Percentiles rank a stretch among this genome's conserved stretches.
phyloP scores from a whole-genome alignment of 2,329 filamentous ascomycete species.

The Alternaria infectoria region DNA sequence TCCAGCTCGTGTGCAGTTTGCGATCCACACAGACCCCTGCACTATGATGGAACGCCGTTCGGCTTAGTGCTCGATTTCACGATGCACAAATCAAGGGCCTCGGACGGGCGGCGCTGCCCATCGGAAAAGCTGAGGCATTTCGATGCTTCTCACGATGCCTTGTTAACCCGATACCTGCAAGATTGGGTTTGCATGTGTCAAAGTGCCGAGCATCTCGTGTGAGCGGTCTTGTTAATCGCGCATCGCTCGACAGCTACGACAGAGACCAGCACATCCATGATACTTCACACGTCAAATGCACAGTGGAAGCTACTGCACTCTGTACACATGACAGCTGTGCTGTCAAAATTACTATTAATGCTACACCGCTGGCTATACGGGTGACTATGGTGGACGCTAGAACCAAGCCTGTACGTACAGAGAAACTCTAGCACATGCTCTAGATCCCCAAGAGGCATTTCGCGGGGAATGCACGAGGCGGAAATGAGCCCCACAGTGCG shows the following conservation, averaged over 20 bases:
- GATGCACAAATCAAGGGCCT: conserved; percentile 22
- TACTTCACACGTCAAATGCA: background rate
- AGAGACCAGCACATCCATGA: background rate
- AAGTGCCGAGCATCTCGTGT: conserved; percentile 15
- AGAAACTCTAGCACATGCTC: conserved; percentile 15
- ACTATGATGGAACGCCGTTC: conserved; percentile 14
- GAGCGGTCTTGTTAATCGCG: conserved; percentile 10
- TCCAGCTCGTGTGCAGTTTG: conserved; percentile 32
- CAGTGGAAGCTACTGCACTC: background rate
- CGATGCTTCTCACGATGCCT: conserved; percentile 7
- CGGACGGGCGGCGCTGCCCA: conserved; percentile 31
- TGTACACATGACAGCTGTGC: background rate
- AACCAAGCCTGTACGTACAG: conserved; percentile 5
- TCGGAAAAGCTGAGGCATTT: conserved; percentile 36
- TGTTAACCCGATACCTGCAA: conserved; percentile 1
- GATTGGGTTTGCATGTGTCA: conserved; percentile 7
- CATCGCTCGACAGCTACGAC: background rate
- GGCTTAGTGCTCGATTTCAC: conserved; percentile 11
- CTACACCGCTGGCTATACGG: background rate
- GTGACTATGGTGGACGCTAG: background rate
- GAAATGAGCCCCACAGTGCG: conserved; percentile 19
- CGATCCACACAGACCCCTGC: conserved; percentile 25
- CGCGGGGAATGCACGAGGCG: conserved; percentile 31
- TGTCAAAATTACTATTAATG: background rate
- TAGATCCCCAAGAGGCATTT: conserved; percentile 24